A percentile compares a stretch with the other conserved stretches of the same genome.
phyloP scores from a whole-genome alignment of 1,284 basidiomycete species.

The Laetiporus sulphureus region DNA sequence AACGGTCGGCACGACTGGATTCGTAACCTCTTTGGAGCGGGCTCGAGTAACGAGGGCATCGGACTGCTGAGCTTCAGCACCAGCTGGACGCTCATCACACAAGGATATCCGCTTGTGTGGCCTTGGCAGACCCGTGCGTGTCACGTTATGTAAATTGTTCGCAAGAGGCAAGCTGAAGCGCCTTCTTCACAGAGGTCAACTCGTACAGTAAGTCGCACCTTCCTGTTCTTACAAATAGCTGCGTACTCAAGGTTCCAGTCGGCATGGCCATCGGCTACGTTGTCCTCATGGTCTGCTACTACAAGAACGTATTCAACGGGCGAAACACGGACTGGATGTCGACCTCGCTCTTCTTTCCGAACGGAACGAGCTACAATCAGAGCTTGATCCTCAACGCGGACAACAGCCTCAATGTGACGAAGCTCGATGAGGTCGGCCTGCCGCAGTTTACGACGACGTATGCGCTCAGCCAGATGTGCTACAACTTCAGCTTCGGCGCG shows the following conservation, averaged over 20 bases:
- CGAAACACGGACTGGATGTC: conserved; percentile 44
- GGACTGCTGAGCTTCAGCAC: conserved; percentile 42
- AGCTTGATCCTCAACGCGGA: conserved; percentile 35
- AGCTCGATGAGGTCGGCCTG: conserved; percentile 33
- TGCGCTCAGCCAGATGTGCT: conserved; percentile 41
- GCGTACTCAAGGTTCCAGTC: conserved; percentile 22
- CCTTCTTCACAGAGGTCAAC: conserved; percentile 28
- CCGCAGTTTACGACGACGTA: conserved; percentile 48
- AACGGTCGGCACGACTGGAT: conserved; percentile 39
- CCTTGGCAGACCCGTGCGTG: conserved; percentile 38
- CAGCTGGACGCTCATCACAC: conserved; percentile 48
- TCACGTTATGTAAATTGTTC: conserved; percentile 5
- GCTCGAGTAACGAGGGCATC: conserved; percentile 46
- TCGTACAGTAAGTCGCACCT: conserved; percentile 28
- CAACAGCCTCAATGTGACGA: conserved; percentile 33
- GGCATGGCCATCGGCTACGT: conserved; percentile 45
- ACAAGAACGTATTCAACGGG: conserved; percentile 41
- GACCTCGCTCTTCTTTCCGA: conserved; percentile 35
- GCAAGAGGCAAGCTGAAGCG: conserved; percentile 2
- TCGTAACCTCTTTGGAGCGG: conserved; percentile 45
- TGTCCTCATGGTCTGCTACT: conserved; percentile 40
- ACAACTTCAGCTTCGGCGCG: conserved; percentile 43
- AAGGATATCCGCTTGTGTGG: conserved; percentile 48
- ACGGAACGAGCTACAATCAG: conserved; percentile 41
- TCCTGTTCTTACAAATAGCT: background rate